These are phyloP conservation scores for Margaritispora aquatica DNA, from an alignment of 495 filamentous ascomycete species.

Conservation along the genomic window DNA sequence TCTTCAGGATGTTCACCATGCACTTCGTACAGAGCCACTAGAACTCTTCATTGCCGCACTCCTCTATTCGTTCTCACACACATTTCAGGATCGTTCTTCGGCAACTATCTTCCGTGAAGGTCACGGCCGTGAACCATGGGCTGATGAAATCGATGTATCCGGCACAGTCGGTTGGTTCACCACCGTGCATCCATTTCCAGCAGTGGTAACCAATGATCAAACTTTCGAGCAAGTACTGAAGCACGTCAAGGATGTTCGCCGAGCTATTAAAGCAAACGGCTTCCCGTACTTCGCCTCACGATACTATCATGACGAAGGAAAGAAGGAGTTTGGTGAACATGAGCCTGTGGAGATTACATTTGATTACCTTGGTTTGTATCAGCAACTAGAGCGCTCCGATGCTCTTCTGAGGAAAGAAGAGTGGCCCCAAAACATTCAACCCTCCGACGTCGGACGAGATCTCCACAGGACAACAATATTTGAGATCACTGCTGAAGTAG, in stretches of 20 bases:
- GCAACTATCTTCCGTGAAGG: slow-evolving; percentile 39
- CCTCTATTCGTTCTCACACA: slow-evolving; percentile 42
- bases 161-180: slow-evolving; percentile 60
- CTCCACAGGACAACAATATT: too few relatives aligned
- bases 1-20: slow-evolving; percentile 25
- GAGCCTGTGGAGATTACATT: slow-evolving; percentile 26
- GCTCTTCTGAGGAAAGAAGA: too few relatives aligned
- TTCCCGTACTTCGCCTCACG: slow-evolving; percentile 40
- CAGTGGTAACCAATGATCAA: not conserved
- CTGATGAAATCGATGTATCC: slow-evolving; percentile 46
- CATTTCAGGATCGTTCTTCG: slow-evolving; percentile 19
- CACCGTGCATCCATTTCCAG: slow-evolving; percentile 41
- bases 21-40: too few relatives aligned
- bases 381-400: too few relatives aligned
- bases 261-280: slow-evolving; percentile 33
- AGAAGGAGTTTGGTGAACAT: not conserved
- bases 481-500: too few relatives aligned
- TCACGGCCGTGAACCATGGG: slow-evolving; percentile 51
- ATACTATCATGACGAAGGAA: not conserved
- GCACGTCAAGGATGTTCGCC: slow-evolving; percentile 39
- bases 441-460: too few relatives aligned
- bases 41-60: slow-evolving; percentile 49
- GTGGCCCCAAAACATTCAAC: too few relatives aligned
- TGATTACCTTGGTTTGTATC: slow-evolving; percentile 43
- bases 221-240: slow-evolving; percentile 22